phyloP scores from a whole-genome alignment of 176 grass and related monocot species.

The Ensete glaucum region DNA sequence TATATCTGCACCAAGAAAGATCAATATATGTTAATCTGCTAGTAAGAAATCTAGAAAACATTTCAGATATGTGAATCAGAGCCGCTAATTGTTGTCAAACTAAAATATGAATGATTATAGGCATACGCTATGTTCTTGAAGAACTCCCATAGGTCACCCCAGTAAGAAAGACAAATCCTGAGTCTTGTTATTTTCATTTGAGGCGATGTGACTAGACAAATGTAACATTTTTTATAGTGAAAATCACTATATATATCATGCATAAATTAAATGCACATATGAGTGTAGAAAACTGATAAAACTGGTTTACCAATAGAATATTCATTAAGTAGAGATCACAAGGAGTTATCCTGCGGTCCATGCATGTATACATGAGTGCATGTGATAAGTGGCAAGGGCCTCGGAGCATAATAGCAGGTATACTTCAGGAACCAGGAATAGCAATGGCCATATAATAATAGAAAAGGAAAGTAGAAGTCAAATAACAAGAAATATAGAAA shows the following conservation, averaged over 20 bases:
- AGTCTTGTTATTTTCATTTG: too few relatives aligned
- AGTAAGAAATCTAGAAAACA: not conserved
- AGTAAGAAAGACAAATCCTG: too few relatives aligned
- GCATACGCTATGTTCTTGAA: too few relatives aligned
- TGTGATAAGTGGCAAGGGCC: not conserved
- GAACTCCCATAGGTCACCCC: too few relatives aligned
- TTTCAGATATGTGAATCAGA: not conserved
- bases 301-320: not conserved
- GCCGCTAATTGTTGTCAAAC: too few relatives aligned
- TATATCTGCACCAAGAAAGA: slow-evolving; percentile 41
- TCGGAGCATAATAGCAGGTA: not conserved
- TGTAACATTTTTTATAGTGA: too few relatives aligned
- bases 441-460: too few relatives aligned
- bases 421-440: not conserved
- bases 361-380: not conserved
- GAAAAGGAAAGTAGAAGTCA: not conserved
- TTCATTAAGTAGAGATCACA: not conserved
- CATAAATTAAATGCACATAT: not conserved
- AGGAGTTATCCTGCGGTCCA: not conserved
- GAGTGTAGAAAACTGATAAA: not conserved
- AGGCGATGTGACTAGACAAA: too few relatives aligned
- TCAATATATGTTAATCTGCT: not conserved
- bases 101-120: too few relatives aligned
- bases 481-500: not conserved
- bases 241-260: too few relatives aligned